phyloP scores from a whole-genome alignment of 2,329 filamentous ascomycete species.

The Chaetomium olivaceum region DNA sequence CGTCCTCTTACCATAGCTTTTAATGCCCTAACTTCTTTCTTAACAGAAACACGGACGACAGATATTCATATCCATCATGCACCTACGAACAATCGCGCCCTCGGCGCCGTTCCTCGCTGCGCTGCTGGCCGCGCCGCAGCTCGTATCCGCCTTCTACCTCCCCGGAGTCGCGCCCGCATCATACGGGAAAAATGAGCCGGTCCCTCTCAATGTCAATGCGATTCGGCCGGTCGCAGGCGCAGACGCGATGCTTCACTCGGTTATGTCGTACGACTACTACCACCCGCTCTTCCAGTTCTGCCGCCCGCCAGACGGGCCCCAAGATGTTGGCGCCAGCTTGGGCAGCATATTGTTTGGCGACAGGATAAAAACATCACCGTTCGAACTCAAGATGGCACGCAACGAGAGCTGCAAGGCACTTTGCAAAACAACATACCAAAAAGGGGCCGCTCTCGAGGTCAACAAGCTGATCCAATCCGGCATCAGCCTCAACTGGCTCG shows the following conservation, averaged over 20 bases:
- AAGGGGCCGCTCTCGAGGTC: conserved; percentile 72
- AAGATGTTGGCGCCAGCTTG: conserved; percentile 82
- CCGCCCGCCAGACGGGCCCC: conserved; percentile 70
- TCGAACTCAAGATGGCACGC: conserved; percentile 79
- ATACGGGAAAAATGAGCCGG: conserved; percentile 75
- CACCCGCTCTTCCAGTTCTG: conserved; percentile 87
- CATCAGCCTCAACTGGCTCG: conserved; percentile 93
- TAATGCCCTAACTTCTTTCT: not conserved
- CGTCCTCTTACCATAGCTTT: not conserved
- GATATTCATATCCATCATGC: conserved; percentile 41
- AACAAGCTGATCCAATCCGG: conserved; percentile 79
- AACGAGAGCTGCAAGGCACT: conserved; percentile 86
- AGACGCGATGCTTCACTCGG: conserved; percentile 81
- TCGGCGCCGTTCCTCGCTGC: conserved; percentile 52
- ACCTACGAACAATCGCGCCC: conserved; percentile 47
- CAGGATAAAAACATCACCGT: conserved; percentile 94
- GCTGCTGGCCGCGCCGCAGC: conserved; percentile 53
- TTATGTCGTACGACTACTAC: conserved; percentile 97
- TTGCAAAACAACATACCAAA: conserved; percentile 67
- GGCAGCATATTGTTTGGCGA: conserved; percentile 98
- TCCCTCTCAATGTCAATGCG: conserved; percentile 89
- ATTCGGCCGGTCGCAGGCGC: conserved; percentile 81
- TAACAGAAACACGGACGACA: not conserved
- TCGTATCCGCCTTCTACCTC: conserved; percentile 82
- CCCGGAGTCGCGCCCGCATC: conserved; percentile 93